These are phyloP conservation scores for Aspergillus haitiensis DNA, from an alignment of 495 filamentous ascomycete species.

Conservation along the genomic window DNA sequence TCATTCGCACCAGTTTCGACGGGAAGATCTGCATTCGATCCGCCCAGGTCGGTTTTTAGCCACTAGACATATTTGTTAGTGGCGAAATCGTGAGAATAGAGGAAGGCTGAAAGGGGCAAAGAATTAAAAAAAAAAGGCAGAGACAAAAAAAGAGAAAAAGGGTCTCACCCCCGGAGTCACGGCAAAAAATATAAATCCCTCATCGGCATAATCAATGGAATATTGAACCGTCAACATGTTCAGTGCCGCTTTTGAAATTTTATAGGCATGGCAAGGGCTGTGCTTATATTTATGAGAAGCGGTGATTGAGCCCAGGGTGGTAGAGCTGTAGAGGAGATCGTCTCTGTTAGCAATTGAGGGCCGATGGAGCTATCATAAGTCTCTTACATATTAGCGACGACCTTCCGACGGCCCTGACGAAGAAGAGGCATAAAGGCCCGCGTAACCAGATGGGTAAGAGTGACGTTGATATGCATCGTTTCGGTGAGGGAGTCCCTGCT, in stretches of 20 bases:
- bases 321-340: no score
- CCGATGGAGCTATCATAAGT: background rate
- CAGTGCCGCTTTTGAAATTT: constrained; percentile 44
- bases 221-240: constrained; percentile 44
- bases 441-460: constrained; percentile 36
- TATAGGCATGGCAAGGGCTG: constrained; percentile 37
- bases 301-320: no score
- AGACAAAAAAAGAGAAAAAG: background rate
- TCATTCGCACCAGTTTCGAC: constrained; percentile 45
- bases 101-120: no score
- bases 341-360: no score
- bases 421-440: constrained; percentile 40
- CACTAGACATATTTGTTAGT: constrained; percentile 33
- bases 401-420: constrained; percentile 37
- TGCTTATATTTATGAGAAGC: no score
- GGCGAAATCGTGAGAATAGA: background rate
- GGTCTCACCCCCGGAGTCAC: constrained; percentile 41
- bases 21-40: constrained; percentile 43
- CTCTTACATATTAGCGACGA: constrained; percentile 42
- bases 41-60: constrained; percentile 52
- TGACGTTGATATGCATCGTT: constrained; percentile 39
- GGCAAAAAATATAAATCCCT: constrained; percentile 39
- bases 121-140: no score
- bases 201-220: constrained; percentile 25
- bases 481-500: constrained; percentile 35